phyloP scores from a whole-genome alignment of 257 asterid species.

The Solanum clarkiae region DNA sequence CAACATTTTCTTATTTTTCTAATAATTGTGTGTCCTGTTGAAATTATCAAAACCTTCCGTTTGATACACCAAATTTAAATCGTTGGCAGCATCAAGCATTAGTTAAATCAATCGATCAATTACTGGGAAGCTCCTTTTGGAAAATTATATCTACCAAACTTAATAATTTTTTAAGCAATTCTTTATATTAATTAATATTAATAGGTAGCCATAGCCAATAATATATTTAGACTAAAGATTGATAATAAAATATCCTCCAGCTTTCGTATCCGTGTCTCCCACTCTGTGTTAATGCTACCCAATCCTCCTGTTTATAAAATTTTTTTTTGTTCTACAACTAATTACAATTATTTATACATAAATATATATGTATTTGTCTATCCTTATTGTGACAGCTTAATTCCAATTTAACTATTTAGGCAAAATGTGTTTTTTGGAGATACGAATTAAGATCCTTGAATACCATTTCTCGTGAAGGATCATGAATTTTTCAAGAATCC shows the following conservation, averaged over 20 bases:
- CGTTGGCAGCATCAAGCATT: not conserved
- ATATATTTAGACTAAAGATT: not conserved
- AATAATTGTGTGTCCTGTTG: not conserved
- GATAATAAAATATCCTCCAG: not conserved
- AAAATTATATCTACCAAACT: not conserved
- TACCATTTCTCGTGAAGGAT: not conserved
- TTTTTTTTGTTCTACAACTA: not conserved
- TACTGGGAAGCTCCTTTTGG: not conserved
- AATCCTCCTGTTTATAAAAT: not conserved
- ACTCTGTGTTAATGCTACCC: not conserved
- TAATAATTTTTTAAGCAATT: not conserved
- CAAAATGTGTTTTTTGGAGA: not conserved
- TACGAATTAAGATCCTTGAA: not conserved
- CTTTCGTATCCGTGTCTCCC: slow-evolving; percentile 7
- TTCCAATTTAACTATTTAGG: not conserved
- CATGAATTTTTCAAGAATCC: not conserved
- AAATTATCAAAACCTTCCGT: not conserved
- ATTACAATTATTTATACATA: not conserved
- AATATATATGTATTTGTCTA: not conserved
- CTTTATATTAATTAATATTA: not conserved
- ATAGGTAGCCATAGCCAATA: not conserved
- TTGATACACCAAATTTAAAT: not conserved
- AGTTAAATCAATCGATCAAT: not conserved
- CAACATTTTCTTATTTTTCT: not conserved
- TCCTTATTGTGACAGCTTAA: not conserved